Percentiles rank a stretch among this genome's conserved stretches.
phyloP scores from a whole-genome alignment of 306 rosid genomes.

The Corylus heterophylla region DNA sequence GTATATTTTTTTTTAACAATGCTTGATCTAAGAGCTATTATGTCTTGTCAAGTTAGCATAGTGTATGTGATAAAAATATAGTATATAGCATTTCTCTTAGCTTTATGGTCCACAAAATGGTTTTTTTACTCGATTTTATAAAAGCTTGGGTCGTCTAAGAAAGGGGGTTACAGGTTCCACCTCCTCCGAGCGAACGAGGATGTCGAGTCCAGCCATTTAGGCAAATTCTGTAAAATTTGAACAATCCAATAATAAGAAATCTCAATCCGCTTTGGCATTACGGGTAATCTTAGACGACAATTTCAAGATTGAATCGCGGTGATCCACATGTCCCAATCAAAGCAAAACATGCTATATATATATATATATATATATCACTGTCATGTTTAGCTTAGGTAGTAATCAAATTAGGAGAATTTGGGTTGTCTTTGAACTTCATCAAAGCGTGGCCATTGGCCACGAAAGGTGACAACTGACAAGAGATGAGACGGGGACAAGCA shows the following conservation, averaged over 20 bases:
- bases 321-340: background rate
- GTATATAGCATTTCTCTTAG: background rate
- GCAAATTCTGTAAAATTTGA: no score
- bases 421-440: background rate
- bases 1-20: no score
- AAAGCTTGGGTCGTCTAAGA: no score
- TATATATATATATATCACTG: background rate
- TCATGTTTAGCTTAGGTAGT: background rate
- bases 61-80: no score
- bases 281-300: no score
- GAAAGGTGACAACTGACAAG: constrained; percentile 6
- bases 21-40: no score
- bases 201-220: no score
- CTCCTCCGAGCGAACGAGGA: no score
- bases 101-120: background rate
- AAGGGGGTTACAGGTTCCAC: no score
- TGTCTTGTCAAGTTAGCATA: no score
- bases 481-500: constrained; percentile 17
- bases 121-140: background rate
- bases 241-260: no score
- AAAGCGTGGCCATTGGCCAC: background rate
- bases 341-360: background rate
- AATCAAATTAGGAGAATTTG: background rate
- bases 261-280: no score
- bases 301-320: background rate